phyloP scores from a whole-genome alignment of 75 land plant species.

The Ceratopteris richardii region DNA sequence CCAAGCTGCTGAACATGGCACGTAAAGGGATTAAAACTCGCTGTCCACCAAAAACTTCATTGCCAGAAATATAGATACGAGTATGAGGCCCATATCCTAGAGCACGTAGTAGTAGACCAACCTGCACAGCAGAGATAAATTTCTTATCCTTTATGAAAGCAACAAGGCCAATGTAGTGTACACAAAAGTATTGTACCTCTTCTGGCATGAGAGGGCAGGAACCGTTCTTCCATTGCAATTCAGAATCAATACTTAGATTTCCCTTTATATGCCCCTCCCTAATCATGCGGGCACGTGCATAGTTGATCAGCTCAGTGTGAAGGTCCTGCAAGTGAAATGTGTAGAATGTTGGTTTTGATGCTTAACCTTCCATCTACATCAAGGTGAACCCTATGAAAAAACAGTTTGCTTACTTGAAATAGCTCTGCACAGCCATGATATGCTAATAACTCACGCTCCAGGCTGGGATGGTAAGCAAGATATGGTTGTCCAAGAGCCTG shows the following conservation, averaged over 20 bases:
- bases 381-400: background rate
- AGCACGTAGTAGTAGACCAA: slow-evolving; percentile 68
- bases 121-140: slow-evolving; percentile 50
- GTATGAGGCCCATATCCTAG: slow-evolving; percentile 71
- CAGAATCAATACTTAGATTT: slow-evolving; percentile 52
- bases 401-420: slow-evolving; percentile 68
- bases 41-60: slow-evolving; percentile 80
- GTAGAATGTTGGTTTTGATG: too few species aligned
- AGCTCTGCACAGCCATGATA: slow-evolving; percentile 95
- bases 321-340: slow-evolving; percentile 45
- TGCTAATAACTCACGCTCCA: slow-evolving; percentile 64
- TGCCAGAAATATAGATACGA: slow-evolving; percentile 62
- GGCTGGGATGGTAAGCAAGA: slow-evolving; percentile 65
- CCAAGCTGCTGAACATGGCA: slow-evolving; percentile 67
- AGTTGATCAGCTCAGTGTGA: slow-evolving; percentile 78
- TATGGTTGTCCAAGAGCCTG: slow-evolving; percentile 61
- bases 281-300: slow-evolving; percentile 62
- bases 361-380: too few species aligned
- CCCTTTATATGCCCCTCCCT: slow-evolving; percentile 40
- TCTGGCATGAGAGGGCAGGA: slow-evolving; percentile 91
- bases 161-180: background rate
- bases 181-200: slow-evolving; percentile 54
- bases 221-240: slow-evolving; percentile 49
- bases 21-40: slow-evolving; percentile 71
- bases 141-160: background rate